Conservation (phyloP, 345 rosid species). For the Moricandia moricandioides region DNA sequence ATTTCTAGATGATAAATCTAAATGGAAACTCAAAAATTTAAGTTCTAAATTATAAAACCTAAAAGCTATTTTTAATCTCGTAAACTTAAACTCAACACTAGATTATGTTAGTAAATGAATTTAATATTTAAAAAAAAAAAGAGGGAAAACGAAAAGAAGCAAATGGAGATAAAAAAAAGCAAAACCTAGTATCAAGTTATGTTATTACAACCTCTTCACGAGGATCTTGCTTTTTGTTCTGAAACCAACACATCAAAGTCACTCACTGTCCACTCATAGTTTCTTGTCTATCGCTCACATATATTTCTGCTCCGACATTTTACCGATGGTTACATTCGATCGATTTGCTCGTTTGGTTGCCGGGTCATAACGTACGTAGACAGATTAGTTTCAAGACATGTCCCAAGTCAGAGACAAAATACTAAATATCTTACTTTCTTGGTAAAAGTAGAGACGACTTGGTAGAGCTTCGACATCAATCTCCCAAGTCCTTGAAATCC, state of each 20-base stretch:
- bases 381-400: not conserved
- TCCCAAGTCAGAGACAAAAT: not conserved
- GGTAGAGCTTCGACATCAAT: conserved; percentile 37
- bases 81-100: not conserved
- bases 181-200: conserved; percentile 3
- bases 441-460: conserved; percentile 50
- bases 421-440: conserved; percentile 25
- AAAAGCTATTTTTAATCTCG: not conserved
- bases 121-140: too few relatives aligned
- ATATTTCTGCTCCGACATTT: conserved; percentile 54
- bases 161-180: not conserved
- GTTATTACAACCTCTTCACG: conserved; percentile 13
- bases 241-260: conserved; percentile 53
- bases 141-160: too few relatives aligned
- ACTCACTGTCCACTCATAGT: conserved; percentile 51
- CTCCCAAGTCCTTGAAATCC: conserved; percentile 40
- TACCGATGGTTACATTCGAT: conserved; percentile 42
- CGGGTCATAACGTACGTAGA: conserved; percentile 40
- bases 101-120: too few relatives aligned
- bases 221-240: conserved; percentile 4
- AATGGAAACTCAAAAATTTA: not conserved
- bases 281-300: conserved; percentile 40
- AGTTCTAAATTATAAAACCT: not conserved
- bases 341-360: conserved; percentile 39
- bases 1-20: too few relatives aligned